phyloP scores from a whole-genome alignment of 306 rosid species.

The Alnus glutinosa region DNA sequence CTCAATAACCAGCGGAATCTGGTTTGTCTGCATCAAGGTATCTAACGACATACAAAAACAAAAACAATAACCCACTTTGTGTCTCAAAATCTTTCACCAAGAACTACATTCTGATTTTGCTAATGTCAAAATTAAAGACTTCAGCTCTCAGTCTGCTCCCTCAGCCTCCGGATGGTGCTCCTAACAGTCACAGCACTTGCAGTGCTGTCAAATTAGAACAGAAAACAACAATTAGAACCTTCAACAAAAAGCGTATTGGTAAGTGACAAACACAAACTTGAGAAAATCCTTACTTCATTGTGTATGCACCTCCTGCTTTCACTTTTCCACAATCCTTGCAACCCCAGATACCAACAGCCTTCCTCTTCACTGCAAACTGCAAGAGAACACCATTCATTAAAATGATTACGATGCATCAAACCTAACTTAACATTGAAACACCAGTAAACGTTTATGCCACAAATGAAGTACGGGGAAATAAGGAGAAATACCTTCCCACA shows the following conservation, averaged over 20 bases:
- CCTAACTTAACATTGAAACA: not conserved
- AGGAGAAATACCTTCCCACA: slow-evolving; percentile 69
- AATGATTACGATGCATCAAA: not conserved
- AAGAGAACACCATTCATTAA: not conserved
- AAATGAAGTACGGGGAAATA: not conserved
- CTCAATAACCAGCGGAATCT: not conserved
- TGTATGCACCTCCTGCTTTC: slow-evolving; percentile 85
- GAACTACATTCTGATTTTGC: not conserved
- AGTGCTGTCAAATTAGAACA: slow-evolving; percentile 46
- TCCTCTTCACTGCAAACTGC: slow-evolving; percentile 81
- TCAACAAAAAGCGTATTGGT: not conserved
- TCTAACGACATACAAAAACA: not conserved
- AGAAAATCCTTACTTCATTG: slow-evolving; percentile 55
- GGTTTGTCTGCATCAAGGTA: not conserved
- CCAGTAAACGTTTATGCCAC: not conserved
- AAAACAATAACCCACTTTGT: not conserved
- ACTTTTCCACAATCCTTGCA: slow-evolving; percentile 90
- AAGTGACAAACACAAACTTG: not conserved
- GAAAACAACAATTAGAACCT: not conserved
- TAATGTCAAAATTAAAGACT: slow-evolving; percentile 12
- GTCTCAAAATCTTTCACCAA: slow-evolving; percentile 6
- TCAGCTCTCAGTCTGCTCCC: slow-evolving; percentile 81
- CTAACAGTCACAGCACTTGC: slow-evolving; percentile 77
- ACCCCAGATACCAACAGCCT: slow-evolving; percentile 86
- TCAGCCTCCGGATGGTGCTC: slow-evolving; percentile 78